Percentiles rank a stretch among this genome's conserved stretches.
Evolutionary conservation across 1,284 basidiomycete species (phyloP).

Genomic region (Meira nashicola): DNA sequence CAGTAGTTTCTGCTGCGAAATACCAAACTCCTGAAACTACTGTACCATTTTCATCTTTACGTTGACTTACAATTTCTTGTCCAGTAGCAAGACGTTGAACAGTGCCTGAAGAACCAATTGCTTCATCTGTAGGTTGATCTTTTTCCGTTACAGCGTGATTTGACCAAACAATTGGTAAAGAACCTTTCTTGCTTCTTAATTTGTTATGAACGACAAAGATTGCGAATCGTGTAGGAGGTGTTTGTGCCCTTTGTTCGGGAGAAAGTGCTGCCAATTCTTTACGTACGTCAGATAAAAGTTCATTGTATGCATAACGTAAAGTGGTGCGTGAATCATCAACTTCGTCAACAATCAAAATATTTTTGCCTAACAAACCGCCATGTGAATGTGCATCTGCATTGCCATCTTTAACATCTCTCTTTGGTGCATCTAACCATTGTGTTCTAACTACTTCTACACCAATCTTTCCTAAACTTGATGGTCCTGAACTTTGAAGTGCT

Average conservation of each 20-base stretch:
- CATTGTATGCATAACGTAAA: constrained; percentile 50
- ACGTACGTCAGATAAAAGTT: constrained; percentile 49
- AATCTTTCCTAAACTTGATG: constrained; percentile 37
- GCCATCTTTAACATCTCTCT: constrained; percentile 1
- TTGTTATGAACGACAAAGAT: constrained; percentile 53
- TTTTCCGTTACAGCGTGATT: constrained; percentile 18
- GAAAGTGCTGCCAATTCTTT: constrained; percentile 35
- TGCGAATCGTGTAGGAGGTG: constrained; percentile 49
- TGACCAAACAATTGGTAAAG: constrained; percentile 37
- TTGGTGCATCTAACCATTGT: constrained; percentile 48
- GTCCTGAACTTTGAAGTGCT: constrained; percentile 1
- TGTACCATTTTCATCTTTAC: constrained; percentile 18
- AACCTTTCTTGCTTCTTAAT: constrained; percentile 44
- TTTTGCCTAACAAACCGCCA: constrained; percentile 49
- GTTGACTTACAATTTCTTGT: constrained; percentile 31
- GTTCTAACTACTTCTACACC: constrained; percentile 50
- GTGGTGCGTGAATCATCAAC: constrained; percentile 52
- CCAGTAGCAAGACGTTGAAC: background rate
- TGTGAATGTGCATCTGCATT: constrained; percentile 16
- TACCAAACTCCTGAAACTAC: constrained; percentile 47
- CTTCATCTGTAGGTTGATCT: constrained; percentile 15
- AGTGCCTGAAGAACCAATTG: background rate
- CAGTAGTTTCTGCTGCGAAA: constrained; percentile 47
- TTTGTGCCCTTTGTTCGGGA: constrained; percentile 30
- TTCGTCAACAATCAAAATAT: constrained; percentile 52